Percentiles rank a stretch among this genome's conserved stretches.
phyloP scores from a whole-genome alignment of 306 rosid species.

The Dryas octopetala region DNA sequence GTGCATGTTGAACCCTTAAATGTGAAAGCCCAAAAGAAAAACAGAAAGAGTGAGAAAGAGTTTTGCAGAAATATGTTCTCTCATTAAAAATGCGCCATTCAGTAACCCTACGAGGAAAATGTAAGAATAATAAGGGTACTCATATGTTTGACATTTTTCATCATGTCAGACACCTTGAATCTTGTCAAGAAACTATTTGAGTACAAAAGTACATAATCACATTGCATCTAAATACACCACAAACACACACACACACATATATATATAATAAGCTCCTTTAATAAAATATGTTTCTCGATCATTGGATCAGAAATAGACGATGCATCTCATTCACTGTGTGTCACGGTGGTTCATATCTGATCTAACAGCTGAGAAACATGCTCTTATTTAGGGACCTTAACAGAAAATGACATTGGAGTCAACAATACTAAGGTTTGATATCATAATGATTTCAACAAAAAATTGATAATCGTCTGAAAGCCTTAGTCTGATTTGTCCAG shows the following conservation, averaged over 20 bases:
- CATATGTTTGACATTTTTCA: background rate
- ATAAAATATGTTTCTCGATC: background rate
- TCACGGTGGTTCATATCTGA: background rate
- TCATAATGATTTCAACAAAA: background rate
- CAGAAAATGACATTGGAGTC: background rate
- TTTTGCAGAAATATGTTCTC: background rate
- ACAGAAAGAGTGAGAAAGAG: slow-evolving; percentile 1
- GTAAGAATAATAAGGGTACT: background rate
- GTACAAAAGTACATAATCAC: background rate
- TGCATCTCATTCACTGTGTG: background rate
- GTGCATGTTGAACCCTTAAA: slow-evolving; percentile 67
- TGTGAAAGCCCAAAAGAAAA: background rate
- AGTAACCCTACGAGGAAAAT: background rate
- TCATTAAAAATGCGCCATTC: background rate
- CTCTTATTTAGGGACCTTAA: background rate
- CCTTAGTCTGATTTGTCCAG: slow-evolving; percentile 16
- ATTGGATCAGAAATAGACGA: background rate
- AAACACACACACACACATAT: background rate
- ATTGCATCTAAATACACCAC: background rate
- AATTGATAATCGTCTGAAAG: background rate
- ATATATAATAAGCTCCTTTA: background rate
- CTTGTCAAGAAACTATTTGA: background rate
- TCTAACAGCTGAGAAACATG: background rate
- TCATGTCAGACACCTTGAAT: slow-evolving; percentile 1
- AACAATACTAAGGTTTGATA: background rate